Evolutionary conservation across 495 filamentous ascomycete genomes (phyloP).

Genomic region (Aspergillus sclerotioniger): DNA sequence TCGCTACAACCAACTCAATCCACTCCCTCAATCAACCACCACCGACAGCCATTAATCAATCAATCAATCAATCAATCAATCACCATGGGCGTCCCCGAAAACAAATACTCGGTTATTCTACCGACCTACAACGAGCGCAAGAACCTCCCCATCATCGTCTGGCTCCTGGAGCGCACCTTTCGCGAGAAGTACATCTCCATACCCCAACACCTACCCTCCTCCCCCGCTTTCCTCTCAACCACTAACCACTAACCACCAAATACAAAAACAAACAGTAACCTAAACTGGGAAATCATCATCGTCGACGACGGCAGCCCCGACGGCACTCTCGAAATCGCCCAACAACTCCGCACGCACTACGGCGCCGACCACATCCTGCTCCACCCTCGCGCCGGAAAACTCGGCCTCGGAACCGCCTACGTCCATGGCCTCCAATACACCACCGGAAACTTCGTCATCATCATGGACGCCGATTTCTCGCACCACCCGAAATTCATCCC

Average conservation of each 20-base stretch:
- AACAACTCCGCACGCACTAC: slow-evolving; percentile 85
- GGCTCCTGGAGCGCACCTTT: slow-evolving; percentile 89
- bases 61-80: slow-evolving; percentile 1
- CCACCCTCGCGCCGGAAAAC: slow-evolving; percentile 85
- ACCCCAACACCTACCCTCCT: not conserved
- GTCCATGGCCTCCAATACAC: slow-evolving; percentile 87
- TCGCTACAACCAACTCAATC: not conserved
- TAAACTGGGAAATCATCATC: slow-evolving; percentile 96
- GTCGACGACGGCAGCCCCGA: slow-evolving; percentile 98
- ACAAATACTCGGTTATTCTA: slow-evolving; percentile 95
- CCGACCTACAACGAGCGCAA: slow-evolving; percentile 98
- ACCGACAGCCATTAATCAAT: no score
- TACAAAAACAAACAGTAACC: slow-evolving; percentile 54
- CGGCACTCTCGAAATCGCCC: slow-evolving; percentile 84
- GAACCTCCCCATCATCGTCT: slow-evolving; percentile 93
- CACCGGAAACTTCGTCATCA: slow-evolving; percentile 92
- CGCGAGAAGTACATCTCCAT: slow-evolving; percentile 58
- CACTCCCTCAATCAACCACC: not conserved
- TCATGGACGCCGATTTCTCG: slow-evolving; percentile 99
- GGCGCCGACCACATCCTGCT: slow-evolving; percentile 71
- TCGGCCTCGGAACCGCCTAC: slow-evolving; percentile 95
- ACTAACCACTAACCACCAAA: not conserved
- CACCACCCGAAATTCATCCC: slow-evolving; percentile 98
- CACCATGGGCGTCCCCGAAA: slow-evolving; percentile 45
- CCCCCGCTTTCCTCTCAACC: not conserved